Evolutionary conservation across 2,329 filamentous ascomycete species (phyloP), one percentile per base, ranked within the genome.

Genomic region (Zymoseptoria crescenta): DNA sequence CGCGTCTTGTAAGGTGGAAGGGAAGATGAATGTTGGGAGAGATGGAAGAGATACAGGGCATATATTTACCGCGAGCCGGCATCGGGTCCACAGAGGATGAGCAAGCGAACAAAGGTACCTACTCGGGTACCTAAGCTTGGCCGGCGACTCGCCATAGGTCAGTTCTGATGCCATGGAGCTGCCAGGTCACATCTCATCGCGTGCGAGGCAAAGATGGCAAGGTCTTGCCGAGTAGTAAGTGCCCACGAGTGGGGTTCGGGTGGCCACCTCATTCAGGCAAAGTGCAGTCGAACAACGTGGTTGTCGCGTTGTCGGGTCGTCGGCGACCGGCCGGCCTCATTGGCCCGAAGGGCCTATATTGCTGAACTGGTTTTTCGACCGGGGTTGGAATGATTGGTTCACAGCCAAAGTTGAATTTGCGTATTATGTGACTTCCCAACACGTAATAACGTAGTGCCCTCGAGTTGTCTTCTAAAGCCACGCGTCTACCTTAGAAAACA

Each of bases 1-100:
- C 80, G 35, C 35, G 35, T 41, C 16, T 41, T 16, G 35, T 16
- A 45, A 16, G 16, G 35, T 16, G 13, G 10, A 45, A 45, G n/a
- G 35, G 16, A 16, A 16, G n/a, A 16, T 13, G 16, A 13, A 45
- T 16, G 35, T 45, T 16, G n/a, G 35, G n/a, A 45, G 35, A 13
- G 35, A n/a, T 45, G 35, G 35, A 16, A 41, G 35, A 16, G n/a
- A 45, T 13, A 45, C 35, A 45, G 35, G 35, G 35, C 35, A 45
- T 45, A 45, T 45, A 45, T 45, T 13, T 45, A 45, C 16, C 35
- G 35, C 35, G 24, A 24, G 24, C 35, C 35, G 35, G 35, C 35
- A 45, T 45, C 35, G 35, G 35, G 35, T 45, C 35, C 35, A 45
- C 35, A 45, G 35, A 45, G 35, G 35, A 16, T 45, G 35, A 45